Percentiles rank a stretch among this genome's conserved stretches.
These are phyloP conservation scores for Bipolaris zeicola DNA, from an alignment of 2,329 filamentous ascomycete species.

Conservation along the genomic window DNA sequence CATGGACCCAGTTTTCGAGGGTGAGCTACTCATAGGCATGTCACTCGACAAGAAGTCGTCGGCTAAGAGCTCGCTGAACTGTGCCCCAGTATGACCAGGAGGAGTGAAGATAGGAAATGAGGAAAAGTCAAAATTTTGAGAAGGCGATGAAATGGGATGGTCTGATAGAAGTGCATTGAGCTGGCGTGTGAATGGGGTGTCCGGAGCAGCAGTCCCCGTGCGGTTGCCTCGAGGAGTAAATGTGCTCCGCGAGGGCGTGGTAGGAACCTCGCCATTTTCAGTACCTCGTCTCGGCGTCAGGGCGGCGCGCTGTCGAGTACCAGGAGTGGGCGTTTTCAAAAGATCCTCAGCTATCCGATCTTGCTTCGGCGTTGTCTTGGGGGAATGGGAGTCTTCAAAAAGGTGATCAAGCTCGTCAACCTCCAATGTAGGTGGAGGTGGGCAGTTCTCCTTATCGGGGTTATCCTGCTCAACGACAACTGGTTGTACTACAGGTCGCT, in stretches of 20 bases:
- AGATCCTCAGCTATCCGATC: conserved; percentile 58
- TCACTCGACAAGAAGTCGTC: conserved; percentile 47
- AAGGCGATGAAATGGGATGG: conserved; percentile 37
- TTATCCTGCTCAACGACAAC: conserved; percentile 26
- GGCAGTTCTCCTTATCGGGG: conserved; percentile 64
- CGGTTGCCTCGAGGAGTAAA: conserved; percentile 46
- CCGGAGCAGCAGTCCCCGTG: conserved; percentile 38
- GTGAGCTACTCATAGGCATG: conserved; percentile 45
- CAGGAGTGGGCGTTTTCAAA: conserved; percentile 54
- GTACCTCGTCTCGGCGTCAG: conserved; percentile 41
- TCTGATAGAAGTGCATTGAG: conserved; percentile 65
- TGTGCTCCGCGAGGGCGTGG: conserved; percentile 44
- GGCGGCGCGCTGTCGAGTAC: conserved; percentile 44
- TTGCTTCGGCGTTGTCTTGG: conserved; percentile 64
- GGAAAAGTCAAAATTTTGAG: conserved; percentile 39
- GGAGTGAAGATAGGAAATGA: conserved; percentile 45
- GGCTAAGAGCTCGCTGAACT: conserved; percentile 37
- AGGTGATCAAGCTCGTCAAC: conserved; percentile 65
- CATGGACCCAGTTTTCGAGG: conserved; percentile 30
- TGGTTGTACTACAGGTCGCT: conserved; percentile 18
- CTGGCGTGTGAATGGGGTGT: conserved; percentile 66
- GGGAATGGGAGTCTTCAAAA: conserved; percentile 68
- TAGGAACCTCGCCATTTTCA: conserved; percentile 23
- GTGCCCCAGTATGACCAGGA: conserved; percentile 29
- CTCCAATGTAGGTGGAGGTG: conserved; percentile 45